These are phyloP conservation scores for Aspergillus nomiae DNA, from an alignment of 2,329 filamentous ascomycete genomes.

Conservation along the genomic window DNA sequence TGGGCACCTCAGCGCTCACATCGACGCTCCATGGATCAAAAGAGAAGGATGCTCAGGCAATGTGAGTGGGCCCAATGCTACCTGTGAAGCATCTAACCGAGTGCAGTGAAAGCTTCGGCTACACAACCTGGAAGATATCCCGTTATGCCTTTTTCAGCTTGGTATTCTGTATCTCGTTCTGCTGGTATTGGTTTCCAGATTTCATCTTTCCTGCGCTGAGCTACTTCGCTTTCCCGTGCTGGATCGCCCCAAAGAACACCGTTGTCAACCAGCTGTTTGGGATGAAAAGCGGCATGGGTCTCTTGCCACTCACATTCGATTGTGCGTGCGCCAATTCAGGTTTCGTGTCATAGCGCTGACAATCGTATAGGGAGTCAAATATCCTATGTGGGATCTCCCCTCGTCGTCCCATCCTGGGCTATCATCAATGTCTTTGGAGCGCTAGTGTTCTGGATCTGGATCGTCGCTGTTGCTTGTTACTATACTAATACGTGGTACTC, in stretches of 20 bases:
- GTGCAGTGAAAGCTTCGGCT: constrained; percentile 8
- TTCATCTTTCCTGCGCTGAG: constrained; percentile 34
- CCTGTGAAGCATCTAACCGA: background rate
- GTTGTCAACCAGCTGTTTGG: constrained; percentile 34
- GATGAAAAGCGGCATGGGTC: constrained; percentile 30
- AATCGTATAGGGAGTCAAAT: constrained; percentile 26
- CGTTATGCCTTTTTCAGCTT: constrained; percentile 31
- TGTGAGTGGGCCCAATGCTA: constrained; percentile 27
- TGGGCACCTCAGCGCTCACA: constrained; percentile 63
- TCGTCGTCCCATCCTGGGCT: constrained; percentile 69
- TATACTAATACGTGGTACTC: constrained; percentile 67
- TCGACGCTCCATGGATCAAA: constrained; percentile 67
- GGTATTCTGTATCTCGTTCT: constrained; percentile 24
- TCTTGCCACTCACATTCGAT: constrained; percentile 42
- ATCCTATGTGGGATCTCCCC: constrained; percentile 43
- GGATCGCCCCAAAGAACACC: constrained; percentile 30
- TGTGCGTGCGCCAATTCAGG: constrained; percentile 44
- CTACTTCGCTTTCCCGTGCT: constrained; percentile 32
- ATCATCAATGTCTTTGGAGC: constrained; percentile 69
- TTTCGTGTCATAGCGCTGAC: constrained; percentile 52
- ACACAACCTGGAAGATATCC: constrained; percentile 45
- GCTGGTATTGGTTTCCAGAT: constrained; percentile 33
- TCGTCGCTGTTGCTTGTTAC: constrained; percentile 60
- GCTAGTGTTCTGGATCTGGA: constrained; percentile 64
- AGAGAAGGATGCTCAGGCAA: constrained; percentile 47